These are phyloP conservation scores for Berkeleyomyces basicola DNA, from an alignment of 2,329 filamentous ascomycete genomes.

Conservation along the genomic window DNA sequence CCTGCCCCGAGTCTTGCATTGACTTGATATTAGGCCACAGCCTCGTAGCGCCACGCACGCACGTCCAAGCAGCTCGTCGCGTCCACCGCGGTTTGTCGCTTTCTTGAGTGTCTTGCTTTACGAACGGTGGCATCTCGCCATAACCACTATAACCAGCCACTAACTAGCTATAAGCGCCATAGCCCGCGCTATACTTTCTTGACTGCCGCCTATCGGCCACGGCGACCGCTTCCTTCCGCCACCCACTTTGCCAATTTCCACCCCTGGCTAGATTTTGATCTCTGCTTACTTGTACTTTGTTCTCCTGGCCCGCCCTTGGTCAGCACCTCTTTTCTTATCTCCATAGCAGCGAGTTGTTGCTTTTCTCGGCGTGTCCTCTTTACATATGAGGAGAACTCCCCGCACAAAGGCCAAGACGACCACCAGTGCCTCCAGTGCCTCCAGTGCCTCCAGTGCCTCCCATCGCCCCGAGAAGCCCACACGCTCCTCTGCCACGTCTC, in stretches of 20 bases:
- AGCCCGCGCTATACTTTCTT: neutral
- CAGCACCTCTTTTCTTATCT: neutral
- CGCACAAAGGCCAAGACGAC: constrained; percentile 47
- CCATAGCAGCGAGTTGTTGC: neutral
- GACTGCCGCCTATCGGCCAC: neutral
- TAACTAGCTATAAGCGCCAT: too few species aligned
- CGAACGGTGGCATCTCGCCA: too few species aligned
- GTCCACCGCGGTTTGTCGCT: too few species aligned
- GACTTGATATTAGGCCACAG: neutral
- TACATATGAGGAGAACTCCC: constrained; percentile 45
- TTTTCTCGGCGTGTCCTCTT: neutral
- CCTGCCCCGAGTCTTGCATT: neutral
- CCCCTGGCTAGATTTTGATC: neutral
- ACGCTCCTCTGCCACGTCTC: constrained; percentile 34
- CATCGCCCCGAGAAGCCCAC: constrained; percentile 50
- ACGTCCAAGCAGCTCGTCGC: neutral
- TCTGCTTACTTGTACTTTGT: neutral
- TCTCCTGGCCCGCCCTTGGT: neutral
- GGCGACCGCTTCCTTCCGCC: constrained; percentile 1
- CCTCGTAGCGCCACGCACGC: neutral
- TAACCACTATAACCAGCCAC: too few species aligned
- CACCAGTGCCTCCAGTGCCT: constrained; percentile 20
- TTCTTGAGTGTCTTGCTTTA: neutral
- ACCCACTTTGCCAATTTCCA: neutral
- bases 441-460: constrained; percentile 27